Evolutionary conservation across 2,329 filamentous ascomycete genomes (phyloP), one percentile per base, ranked within the genome.

Genomic region (Fusarium siculi): DNA sequence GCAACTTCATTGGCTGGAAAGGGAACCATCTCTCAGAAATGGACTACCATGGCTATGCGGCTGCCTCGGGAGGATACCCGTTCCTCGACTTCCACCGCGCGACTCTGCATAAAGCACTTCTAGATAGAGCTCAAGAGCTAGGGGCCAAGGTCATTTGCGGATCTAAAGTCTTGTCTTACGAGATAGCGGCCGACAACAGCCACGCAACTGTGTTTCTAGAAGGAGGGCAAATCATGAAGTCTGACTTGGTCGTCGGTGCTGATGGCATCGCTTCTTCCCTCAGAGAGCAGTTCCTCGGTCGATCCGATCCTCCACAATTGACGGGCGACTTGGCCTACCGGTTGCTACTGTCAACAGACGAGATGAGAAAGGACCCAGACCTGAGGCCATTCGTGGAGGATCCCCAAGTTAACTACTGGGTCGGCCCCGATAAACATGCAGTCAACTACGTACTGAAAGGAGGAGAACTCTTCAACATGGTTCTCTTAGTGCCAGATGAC

Each of bases 291-390:
- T 62, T 62, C 16, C 58, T 62, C 21, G 58, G 50, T 14, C 53
- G 58, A 21, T 12, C 58, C 1, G 58, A 62, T 18, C 58, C 58
- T 42, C 58, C 58, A 7, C 58, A 62, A 15, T 39, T 76, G 54
- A 90, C 88, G 0, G 88, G 88, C 2, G 87, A 90, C 75, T 77
- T 89, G 36, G 87, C 88, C 4, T 90, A 89, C 76, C 85, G 88
- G 9, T 82, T 90, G 52, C 79, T 88, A 11, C 78, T 90, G 18
- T 82, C 83, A 8, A 83, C 84, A 6, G 80, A 85, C 34, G 82
- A 87, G 50, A 73, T 75, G 74, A 85, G 89, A 78, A 80, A 80
- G 7, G 83, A 86, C 50, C 82, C 83, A 2, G 85, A 87, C 43
- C 77, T 90, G 19, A 78, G 75, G 7, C 74, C 80, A 2, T 83